Conservation (phyloP, 148 eudicot genomes). For the Silene latifolia region DNA sequence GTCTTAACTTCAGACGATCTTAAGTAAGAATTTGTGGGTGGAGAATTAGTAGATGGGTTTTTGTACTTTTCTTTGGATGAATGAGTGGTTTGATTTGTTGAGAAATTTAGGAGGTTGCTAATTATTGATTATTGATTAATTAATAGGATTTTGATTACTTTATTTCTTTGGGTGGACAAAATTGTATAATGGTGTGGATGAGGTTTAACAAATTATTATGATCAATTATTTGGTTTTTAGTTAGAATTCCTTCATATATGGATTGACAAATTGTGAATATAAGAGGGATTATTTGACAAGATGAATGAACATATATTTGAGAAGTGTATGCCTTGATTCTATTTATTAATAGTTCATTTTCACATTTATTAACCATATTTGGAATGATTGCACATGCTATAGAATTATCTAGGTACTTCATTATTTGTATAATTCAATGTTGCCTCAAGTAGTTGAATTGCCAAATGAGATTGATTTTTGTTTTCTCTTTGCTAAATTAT, state of each 20-base stretch:
- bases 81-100: slow-evolving; percentile 17
- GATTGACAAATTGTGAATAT: slow-evolving; percentile 2
- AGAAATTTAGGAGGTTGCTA: slow-evolving; percentile 23
- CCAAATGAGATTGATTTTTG: neutral
- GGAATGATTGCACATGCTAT: slow-evolving; percentile 19
- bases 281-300: neutral
- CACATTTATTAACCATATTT: slow-evolving; percentile 21
- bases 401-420: slow-evolving; percentile 7
- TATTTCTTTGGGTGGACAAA: slow-evolving; percentile 9
- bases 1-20: no score
- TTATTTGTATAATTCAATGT: no score
- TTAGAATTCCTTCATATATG: slow-evolving; percentile 15
- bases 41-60: slow-evolving; percentile 1
- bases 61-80: neutral
- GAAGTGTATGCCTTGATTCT: neutral
- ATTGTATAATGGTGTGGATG: slow-evolving; percentile 12
- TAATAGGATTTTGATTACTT: slow-evolving; percentile 9
- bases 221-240: slow-evolving; percentile 12
- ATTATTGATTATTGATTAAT: slow-evolving; percentile 1
- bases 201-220: slow-evolving; percentile 10
- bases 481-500: neutral
- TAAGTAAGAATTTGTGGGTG: neutral
- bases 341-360: neutral
- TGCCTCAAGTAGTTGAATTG: neutral
- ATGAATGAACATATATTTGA: slow-evolving; percentile 22